These are phyloP conservation scores for Cubamyces sp. DNA, from an alignment of 768 basidiomycete genomes.

Conservation along the genomic window DNA sequence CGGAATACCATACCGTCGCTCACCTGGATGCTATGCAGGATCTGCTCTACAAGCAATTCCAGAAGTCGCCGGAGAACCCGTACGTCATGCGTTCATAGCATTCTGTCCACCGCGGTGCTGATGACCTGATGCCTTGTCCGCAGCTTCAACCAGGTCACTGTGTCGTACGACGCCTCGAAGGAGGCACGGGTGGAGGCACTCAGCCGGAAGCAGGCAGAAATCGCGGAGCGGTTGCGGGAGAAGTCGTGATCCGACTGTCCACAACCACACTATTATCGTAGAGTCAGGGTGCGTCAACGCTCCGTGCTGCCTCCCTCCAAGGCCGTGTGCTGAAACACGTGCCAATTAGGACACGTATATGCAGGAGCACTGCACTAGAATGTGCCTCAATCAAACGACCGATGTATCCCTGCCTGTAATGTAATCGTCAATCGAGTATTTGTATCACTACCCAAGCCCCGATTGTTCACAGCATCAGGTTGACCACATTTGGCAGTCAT, in stretches of 20 bases:
- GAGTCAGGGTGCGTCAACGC: neutral
- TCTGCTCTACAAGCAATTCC: constrained; percentile 90
- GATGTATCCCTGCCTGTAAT: constrained; percentile 4
- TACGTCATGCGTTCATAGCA: constrained; percentile 43
- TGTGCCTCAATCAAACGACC: neutral
- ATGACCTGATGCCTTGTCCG: neutral
- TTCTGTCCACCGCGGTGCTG: neutral
- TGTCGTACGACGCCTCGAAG: constrained; percentile 85
- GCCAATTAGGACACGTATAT: neutral
- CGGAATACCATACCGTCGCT: constrained; percentile 1
- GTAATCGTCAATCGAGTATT: neutral
- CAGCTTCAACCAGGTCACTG: constrained; percentile 83
- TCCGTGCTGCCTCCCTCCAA: neutral
- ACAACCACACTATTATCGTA: neutral
- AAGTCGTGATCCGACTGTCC: constrained; percentile 8
- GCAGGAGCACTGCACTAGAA: constrained; percentile 1
- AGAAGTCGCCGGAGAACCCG: constrained; percentile 96
- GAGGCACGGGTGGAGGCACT: constrained; percentile 83
- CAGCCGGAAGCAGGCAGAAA: constrained; percentile 63
- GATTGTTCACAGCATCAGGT: too few species aligned
- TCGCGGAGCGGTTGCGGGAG: constrained; percentile 67
- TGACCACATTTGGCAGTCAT: too few species aligned
- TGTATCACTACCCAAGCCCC: neutral
- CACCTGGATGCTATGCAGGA: constrained; percentile 51
- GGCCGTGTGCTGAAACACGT: too few species aligned